A percentile compares a stretch with the other conserved stretches of the same genome.
These are phyloP conservation scores for Fusarium chuoi DNA, from an alignment of 2,329 filamentous ascomycete species.

Conservation along the genomic window DNA sequence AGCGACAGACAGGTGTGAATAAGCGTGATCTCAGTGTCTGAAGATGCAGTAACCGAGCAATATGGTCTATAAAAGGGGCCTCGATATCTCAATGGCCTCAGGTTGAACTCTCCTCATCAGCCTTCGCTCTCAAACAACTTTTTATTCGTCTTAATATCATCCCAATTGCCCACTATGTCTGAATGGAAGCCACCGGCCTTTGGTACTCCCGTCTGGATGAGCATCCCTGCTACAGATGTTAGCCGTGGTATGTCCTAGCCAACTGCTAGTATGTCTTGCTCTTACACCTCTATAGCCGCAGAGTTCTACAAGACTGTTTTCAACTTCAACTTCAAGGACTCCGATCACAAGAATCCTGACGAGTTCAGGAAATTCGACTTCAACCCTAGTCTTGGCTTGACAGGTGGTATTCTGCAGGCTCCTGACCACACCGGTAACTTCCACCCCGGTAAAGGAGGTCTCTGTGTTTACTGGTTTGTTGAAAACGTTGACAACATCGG, in stretches of 20 bases:
- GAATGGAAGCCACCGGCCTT: conserved; percentile 46
- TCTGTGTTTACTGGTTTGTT: conserved; percentile 46
- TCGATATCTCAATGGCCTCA: background rate
- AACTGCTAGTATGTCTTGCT: background rate
- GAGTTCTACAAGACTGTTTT: conserved; percentile 47
- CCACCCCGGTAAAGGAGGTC: conserved; percentile 42
- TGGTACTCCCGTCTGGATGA: conserved; percentile 45
- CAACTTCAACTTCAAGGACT: conserved; percentile 40
- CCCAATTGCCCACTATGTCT: conserved; percentile 24
- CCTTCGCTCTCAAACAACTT: background rate
- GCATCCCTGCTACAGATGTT: conserved; percentile 44
- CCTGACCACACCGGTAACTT: conserved; percentile 41
- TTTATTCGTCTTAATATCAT: background rate
- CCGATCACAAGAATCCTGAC: conserved; percentile 13
- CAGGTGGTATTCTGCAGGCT: conserved; percentile 44
- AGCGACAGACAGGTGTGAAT: background rate
- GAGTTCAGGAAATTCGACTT: conserved; percentile 45
- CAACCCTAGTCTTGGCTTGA: conserved; percentile 42
- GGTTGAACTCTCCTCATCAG: background rate
- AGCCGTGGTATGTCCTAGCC: conserved; percentile 36
- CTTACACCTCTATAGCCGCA: conserved; percentile 30
- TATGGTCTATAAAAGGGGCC: conserved; percentile 31
- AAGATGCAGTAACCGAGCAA: background rate
- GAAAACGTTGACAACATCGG: conserved; percentile 44
- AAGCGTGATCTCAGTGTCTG: background rate